Conservation (phyloP, 2,329 filamentous ascomycete species). For the Aspergillus sp. region DNA sequence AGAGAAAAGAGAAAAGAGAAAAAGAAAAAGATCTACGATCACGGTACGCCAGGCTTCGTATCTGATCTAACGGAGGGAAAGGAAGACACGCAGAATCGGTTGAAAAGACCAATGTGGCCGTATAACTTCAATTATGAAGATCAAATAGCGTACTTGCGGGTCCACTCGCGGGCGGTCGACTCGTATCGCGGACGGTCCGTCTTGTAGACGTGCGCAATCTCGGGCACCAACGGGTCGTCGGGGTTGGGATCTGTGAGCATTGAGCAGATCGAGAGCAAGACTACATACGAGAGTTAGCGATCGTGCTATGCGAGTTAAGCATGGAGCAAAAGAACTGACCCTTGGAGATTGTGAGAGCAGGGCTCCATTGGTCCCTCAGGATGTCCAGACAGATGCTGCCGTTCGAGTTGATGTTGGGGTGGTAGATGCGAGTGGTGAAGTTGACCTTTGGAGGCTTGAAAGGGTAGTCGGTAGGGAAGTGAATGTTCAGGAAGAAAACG, state of each 20-base stretch:
- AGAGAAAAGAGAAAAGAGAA: constrained; percentile 4
- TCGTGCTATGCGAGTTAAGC: not conserved
- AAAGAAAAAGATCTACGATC: constrained; percentile 29
- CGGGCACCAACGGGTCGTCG: constrained; percentile 94
- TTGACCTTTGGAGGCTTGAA: constrained; percentile 99
- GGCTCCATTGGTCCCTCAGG: constrained; percentile 97
- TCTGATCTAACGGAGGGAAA: constrained; percentile 27
- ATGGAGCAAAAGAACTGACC: constrained; percentile 48
- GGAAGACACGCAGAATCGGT: constrained; percentile 19
- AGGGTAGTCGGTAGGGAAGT: constrained; percentile 99
- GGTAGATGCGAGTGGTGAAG: constrained; percentile 99
- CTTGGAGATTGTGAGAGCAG: constrained; percentile 96
- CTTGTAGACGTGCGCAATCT: constrained; percentile 99
- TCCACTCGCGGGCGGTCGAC: constrained; percentile 95
- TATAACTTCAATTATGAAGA: constrained; percentile 17
- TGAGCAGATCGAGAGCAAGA: constrained; percentile 96
- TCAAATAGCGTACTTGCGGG: constrained; percentile 96
- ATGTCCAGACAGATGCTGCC: constrained; percentile 99
- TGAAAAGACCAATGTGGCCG: constrained; percentile 20
- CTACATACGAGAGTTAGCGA: constrained; percentile 39
- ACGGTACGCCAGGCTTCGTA: constrained; percentile 32
- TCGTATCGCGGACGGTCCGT: constrained; percentile 94
- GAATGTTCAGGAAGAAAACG: constrained; percentile 97
- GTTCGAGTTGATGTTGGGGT: constrained; percentile 99
- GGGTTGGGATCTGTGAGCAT: constrained; percentile 99